Conservation (phyloP, 2,329 filamentous ascomycete genomes). For the Aspergillus fischeri region DNA sequence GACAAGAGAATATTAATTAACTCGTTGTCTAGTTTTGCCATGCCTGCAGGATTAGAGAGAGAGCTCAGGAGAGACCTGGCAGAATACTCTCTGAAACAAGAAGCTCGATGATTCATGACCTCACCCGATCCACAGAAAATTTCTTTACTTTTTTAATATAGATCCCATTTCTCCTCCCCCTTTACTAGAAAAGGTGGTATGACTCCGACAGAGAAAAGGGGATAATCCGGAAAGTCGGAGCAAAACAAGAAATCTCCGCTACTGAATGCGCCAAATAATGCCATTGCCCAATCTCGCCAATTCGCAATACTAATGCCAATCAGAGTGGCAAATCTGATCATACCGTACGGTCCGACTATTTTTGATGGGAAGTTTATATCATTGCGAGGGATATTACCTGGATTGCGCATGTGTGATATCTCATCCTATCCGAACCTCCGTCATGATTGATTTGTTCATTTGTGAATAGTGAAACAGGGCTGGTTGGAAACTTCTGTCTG, state of each 20-base stretch:
- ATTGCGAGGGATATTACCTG: background rate
- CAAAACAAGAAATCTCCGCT: background rate
- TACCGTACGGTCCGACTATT: background rate
- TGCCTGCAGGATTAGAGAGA: background rate
- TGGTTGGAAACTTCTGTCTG: background rate
- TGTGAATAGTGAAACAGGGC: background rate
- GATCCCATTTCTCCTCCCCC: background rate
- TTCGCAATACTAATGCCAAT: background rate
- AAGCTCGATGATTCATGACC: background rate
- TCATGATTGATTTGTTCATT: too few species aligned
- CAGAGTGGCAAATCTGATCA: background rate
- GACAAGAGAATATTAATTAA: too few species aligned
- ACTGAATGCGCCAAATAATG: background rate
- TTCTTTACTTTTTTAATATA: background rate
- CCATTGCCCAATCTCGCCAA: background rate
- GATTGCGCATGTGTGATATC: background rate
- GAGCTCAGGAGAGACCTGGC: background rate
- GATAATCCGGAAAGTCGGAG: background rate
- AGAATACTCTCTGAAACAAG: background rate
- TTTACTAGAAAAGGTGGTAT: background rate
- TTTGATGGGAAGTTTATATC: background rate
- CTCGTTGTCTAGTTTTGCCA: background rate
- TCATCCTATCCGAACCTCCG: background rate
- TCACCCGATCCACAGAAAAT: background rate
- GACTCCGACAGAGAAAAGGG: background rate